Evolutionary conservation across 1,284 basidiomycete genomes (phyloP), one percentile per base, ranked within the genome.

Genomic region (Tilletia setariae): DNA sequence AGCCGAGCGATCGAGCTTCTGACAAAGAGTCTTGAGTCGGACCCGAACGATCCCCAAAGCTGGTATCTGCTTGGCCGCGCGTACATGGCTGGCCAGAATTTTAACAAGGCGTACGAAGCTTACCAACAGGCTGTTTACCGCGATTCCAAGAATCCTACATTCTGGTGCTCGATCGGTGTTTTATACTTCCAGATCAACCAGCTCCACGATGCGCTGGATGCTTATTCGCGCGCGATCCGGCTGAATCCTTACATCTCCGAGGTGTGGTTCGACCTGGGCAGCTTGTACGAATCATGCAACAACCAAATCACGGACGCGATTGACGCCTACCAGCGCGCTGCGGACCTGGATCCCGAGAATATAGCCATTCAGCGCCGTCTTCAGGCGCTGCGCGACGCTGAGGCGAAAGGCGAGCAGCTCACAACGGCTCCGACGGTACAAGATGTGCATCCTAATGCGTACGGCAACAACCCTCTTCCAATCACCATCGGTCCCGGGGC

Each of bases 121-220:
- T 98, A 98, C 81, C 95, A 98, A 82, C 95, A 99, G 84, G 95
- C 95, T 3, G 94, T 98, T 28, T 98, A 98, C 84, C 90, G 94
- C 63, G 95, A 98, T 79, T 94, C 95, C 9, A 92, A 94, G 74
- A 98, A 98, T 82, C 96, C 96, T 0, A 97, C 95, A 0, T 98
- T 98, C 85, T 98, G 95, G 96, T 98, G 96, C 83, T 97, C 94
- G 30, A 99, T 99, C 77, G 95, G 96, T 67, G 95, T 98, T 0
- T 87, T 99, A 1, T 99, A 99, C 84, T 99, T 97, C 87, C 94
- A 98, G 83, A 98, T 98, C 86, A 97, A 95, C 84, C 96, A 98
- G 83, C 98, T 92, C 85, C 91, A 94, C 64, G 95, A 99, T 82
- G 94, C 95, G 0, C 89, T 98, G 35, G 95, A 98, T 79, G 95